Percentiles rank a stretch among this genome's conserved stretches.
These are phyloP conservation scores for Asterochloris erici DNA, from an alignment of 139 green algal genomes.

Conservation along the genomic window DNA sequence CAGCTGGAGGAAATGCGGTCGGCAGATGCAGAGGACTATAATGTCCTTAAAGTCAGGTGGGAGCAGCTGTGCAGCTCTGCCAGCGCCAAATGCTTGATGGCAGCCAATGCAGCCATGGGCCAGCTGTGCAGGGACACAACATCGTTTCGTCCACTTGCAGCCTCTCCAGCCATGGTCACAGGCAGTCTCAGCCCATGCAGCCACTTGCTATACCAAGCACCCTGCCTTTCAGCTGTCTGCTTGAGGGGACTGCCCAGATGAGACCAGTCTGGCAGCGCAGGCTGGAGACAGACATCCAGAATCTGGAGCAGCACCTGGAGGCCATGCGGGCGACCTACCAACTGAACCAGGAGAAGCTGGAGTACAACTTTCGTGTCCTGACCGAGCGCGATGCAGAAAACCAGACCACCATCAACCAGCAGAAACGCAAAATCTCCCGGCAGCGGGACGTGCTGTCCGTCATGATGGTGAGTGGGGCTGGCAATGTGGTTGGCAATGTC, in stretches of 20 bases:
- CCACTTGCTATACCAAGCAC: too few species aligned
- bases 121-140: not conserved
- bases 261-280: conserved; percentile 8
- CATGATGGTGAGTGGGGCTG: conserved; percentile 47
- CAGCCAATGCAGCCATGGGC: not conserved
- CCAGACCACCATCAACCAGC: conserved; percentile 69
- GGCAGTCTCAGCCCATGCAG: not conserved
- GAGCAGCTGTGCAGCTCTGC: not conserved
- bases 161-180: not conserved
- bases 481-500: not conserved
- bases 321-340: conserved; percentile 83
- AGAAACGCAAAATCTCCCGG: conserved; percentile 79
- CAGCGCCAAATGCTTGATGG: not conserved
- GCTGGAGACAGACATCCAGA: conserved; percentile 81
- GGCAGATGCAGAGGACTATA: conserved; percentile 76
- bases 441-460: conserved; percentile 68
- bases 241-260: not conserved
- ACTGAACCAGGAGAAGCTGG: conserved; percentile 87
- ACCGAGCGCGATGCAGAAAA: conserved; percentile 52
- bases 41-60: conserved; percentile 75
- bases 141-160: not conserved
- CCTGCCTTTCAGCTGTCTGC: too few species aligned
- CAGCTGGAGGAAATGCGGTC: conserved; percentile 49
- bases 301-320: conserved; percentile 81
- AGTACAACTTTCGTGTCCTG: conserved; percentile 90